Evolutionary conservation across 176 grass and related monocot species (phyloP), one percentile per base, ranked within the genome.

Genomic region (Oryza nivara): DNA sequence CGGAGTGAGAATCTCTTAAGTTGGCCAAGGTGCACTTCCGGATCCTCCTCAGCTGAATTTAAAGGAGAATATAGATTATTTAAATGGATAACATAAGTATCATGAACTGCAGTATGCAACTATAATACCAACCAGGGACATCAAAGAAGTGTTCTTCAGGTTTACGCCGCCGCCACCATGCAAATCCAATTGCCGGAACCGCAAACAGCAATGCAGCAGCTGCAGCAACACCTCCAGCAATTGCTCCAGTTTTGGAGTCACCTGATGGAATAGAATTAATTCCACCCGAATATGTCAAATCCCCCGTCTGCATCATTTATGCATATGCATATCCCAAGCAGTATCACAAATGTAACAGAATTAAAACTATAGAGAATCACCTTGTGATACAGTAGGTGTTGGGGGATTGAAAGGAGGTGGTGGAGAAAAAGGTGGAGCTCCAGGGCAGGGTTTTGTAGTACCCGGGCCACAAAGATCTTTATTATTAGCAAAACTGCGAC

Each of bases 11-110:
- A 97, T 67, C 90, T 91, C 78, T 94, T 97, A 34, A 97, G 92
- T 38, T 97, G 95, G 15, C 95, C 95, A 34, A 97, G 88, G 74
- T 97, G 92, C 73, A 97, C 92, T 90, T 97, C 92, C 1, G 92
- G 95, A 86, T 97, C 95, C 83, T 97, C 95, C 82, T 97, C 95
- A 10, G 84, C 92, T 97, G 95, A 88, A 93, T 28, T 4, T 70
- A 65, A 79, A 72, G 19, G 49, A 76, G 63, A 83, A 20, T 58
- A 70, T 63, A 63, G 46, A 93, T 79, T 11, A 89, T 79, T 44
- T 6, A 72, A 94, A 70, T 78, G 40, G 74, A 65, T 86, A 76
- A 26, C 30, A 32, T 78, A 65, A 5, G 43, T 76, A 22, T 58
- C 41, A 72, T 20, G 43, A 81, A 80, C 41, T 0, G 14, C 26